Base-by-base conservation (phyloP, 257 asterid genomes). In the Rubia yunnanensis region DNA sequence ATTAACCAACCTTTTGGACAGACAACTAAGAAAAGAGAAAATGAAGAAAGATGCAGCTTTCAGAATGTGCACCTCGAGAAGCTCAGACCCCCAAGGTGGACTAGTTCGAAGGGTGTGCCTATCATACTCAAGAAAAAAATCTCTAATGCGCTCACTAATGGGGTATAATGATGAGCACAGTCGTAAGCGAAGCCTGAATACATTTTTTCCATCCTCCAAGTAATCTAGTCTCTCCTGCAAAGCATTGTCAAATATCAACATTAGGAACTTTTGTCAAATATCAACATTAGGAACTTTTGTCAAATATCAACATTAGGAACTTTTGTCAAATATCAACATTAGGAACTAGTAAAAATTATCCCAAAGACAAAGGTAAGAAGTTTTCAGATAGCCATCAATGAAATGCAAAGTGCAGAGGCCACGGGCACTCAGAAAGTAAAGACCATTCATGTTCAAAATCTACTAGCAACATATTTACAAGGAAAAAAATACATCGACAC, bases 1-100 rank as follows among this genome's bases (percentile, higher is more conserved):
- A 35, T 63, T 27, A 44, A 39, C 34, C 23, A 4, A 24, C 65
- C 70, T 73, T 36, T 1, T 1, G 50, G n/a, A 18, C 13, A 14
- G 28, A 58, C 32, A 63, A 61, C 54, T 3, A 38, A 62, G 66
- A 31, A 60, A 32, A 60, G 17, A 60, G 35, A 70, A 70, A 68
- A 66, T 36, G 49, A 59, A 23, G 55, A 10, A 52, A 41, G 5
- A 49, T 30, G 61, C 57, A 31, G 75, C 30, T 74, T 60, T 60
- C 53, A 59, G 32, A 69, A 61, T 74, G 46, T 49, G 68, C 73
- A 90, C 99, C 99, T 94, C 99, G 64, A 94, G 99, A 76, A 90
- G 99, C 83, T 94, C 99, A 73, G 99, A 94, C 68, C 99, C 99
- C 99, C 99, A 90, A 65, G 99, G 99, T 74, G 99, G 97, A 64